Conservation (phyloP, 257 asterid genomes). For the Asclepias syriaca region DNA sequence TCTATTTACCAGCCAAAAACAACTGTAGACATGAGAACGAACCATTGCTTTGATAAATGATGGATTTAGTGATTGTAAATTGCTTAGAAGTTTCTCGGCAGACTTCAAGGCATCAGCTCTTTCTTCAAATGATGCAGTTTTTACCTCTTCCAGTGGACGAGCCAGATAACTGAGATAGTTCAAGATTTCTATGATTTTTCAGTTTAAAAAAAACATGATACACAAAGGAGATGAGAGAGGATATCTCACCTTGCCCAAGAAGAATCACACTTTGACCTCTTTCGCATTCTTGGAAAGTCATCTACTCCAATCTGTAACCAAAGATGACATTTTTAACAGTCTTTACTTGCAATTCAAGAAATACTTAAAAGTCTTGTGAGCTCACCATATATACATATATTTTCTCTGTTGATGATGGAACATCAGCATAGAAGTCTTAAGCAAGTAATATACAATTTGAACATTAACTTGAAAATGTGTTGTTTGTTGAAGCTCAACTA, state of each 20-base stretch:
- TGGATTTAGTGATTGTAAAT: slow-evolving; percentile 51
- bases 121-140: slow-evolving; percentile 53
- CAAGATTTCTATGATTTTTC: slow-evolving; percentile 7
- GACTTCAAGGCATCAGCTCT: slow-evolving; percentile 41
- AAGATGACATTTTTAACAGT: slow-evolving; percentile 4
- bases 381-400: no score
- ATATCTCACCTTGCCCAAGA: slow-evolving; percentile 66
- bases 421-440: not conserved
- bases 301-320: slow-evolving; percentile 40
- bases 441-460: not conserved
- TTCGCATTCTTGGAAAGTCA: slow-evolving; percentile 43
- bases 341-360: not conserved
- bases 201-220: not conserved
- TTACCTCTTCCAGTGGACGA: slow-evolving; percentile 76
- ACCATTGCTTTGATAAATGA: slow-evolving; percentile 78
- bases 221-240: not conserved
- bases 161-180: slow-evolving; percentile 61
- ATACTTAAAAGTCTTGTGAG: not conserved
- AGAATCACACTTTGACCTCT: slow-evolving; percentile 45
- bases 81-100: slow-evolving; percentile 71
- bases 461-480: not conserved
- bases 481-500: not conserved
- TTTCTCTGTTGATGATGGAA: not conserved
- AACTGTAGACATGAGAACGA: slow-evolving; percentile 89
- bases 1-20: slow-evolving; percentile 90